These are phyloP conservation scores for Chaetomium olivaceum DNA, from an alignment of 2,329 filamentous ascomycete species.

Conservation along the genomic window DNA sequence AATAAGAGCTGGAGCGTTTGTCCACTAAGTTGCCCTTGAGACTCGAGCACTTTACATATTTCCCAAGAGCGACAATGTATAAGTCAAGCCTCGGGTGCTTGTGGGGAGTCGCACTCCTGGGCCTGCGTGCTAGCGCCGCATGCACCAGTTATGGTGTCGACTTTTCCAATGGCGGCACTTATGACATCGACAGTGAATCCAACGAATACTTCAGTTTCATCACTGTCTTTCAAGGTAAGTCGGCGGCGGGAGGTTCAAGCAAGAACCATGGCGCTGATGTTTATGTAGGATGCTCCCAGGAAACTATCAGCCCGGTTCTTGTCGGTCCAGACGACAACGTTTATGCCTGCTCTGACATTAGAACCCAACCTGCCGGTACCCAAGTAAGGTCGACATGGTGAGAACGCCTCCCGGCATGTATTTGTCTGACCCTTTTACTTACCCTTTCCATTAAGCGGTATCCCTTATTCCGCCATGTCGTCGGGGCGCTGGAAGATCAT, in stretches of 20 bases:
- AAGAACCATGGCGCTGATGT: constrained; percentile 5
- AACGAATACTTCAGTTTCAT: constrained; percentile 44
- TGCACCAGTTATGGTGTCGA: constrained; percentile 43
- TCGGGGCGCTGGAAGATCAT: constrained; percentile 43
- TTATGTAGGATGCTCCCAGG: constrained; percentile 38
- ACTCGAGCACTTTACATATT: not conserved
- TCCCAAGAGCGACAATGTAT: not conserved
- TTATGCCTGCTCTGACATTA: constrained; percentile 41
- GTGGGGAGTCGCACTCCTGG: constrained; percentile 31
- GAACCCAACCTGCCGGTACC: constrained; percentile 38
- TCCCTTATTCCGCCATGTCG: constrained; percentile 42
- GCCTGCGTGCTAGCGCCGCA: constrained; percentile 30
- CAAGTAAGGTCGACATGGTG: constrained; percentile 44
- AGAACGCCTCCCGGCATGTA: constrained; percentile 11
- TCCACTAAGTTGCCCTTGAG: not conserved
- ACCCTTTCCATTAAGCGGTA: constrained; percentile 33
- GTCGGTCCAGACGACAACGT: constrained; percentile 38
- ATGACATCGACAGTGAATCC: constrained; percentile 42
- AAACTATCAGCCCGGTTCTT: constrained; percentile 41
- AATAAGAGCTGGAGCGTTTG: not conserved
- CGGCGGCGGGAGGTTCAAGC: not conserved
- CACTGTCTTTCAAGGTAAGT: constrained; percentile 42
- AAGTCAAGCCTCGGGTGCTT: constrained; percentile 20
- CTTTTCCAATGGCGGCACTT: constrained; percentile 42
- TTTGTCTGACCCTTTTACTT: not conserved